These are phyloP conservation scores for sunflower (Helianthus annuus) DNA, from an alignment of 129 eudicot genomes.

Conservation along the genomic window DNA sequence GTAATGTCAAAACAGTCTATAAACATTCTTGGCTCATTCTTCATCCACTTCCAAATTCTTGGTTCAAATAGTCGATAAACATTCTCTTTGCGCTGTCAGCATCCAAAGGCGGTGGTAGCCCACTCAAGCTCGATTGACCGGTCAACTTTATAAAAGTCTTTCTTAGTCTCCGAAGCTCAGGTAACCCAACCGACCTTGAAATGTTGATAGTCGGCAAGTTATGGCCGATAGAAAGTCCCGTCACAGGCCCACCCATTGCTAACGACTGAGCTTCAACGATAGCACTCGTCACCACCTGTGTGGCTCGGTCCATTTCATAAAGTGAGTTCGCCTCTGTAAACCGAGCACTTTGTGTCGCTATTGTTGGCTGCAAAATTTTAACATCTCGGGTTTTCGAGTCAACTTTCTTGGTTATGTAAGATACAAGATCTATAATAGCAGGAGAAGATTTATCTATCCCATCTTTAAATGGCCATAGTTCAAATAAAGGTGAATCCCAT, in stretches of 20 bases:
- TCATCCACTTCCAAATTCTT: slow-evolving; percentile 74
- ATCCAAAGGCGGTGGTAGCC: slow-evolving; percentile 91
- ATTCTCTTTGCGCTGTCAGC: slow-evolving; percentile 93
- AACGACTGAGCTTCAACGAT: slow-evolving; percentile 81
- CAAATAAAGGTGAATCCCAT: slow-evolving; percentile 96
- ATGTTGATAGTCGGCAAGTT: slow-evolving; percentile 62
- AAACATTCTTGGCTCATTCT: not conserved
- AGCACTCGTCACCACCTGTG: slow-evolving; percentile 74
- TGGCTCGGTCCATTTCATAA: slow-evolving; percentile 91
- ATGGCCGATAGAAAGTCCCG: slow-evolving; percentile 61
- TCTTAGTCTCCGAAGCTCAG: slow-evolving; percentile 85
- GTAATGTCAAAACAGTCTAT: no score
- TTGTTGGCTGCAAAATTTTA: slow-evolving; percentile 90
- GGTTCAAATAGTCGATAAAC: slow-evolving; percentile 91
- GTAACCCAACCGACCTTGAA: slow-evolving; percentile 69
- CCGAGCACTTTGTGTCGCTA: slow-evolving; percentile 79
- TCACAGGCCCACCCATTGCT: slow-evolving; percentile 82
- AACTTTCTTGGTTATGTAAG: slow-evolving; percentile 71
- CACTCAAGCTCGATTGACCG: slow-evolving; percentile 92
- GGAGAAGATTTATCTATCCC: slow-evolving; percentile 61
- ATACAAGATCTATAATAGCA: slow-evolving; percentile 66
- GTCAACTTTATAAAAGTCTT: slow-evolving; percentile 87
- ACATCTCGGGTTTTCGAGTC: slow-evolving; percentile 84
- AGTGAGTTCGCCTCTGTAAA: slow-evolving; percentile 81
- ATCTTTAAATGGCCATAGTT: slow-evolving; percentile 69